Conservation (phyloP, 139 green algal species). For the Volvox africanus region DNA sequence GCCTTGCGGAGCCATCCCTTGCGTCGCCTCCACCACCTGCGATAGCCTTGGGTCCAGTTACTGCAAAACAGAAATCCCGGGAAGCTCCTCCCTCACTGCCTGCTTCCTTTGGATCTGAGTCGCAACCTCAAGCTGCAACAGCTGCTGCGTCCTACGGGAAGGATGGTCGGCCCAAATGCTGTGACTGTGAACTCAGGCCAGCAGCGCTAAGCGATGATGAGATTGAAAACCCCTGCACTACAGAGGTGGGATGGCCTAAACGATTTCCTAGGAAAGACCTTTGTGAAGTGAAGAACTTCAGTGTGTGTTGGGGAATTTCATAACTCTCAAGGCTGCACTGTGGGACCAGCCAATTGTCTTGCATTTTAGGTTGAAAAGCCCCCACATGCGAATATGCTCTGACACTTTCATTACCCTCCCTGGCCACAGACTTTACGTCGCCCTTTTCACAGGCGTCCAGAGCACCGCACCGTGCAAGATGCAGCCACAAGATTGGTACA, state of each 20-base stretch:
- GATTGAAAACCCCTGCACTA: background rate
- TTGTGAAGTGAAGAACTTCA: too few relatives aligned
- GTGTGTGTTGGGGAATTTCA: too few relatives aligned
- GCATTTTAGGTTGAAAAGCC: too few relatives aligned
- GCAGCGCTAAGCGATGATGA: background rate
- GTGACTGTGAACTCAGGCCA: slow-evolving; percentile 32
- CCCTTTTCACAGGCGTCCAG: background rate
- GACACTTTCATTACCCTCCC: too few relatives aligned
- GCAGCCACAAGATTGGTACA: slow-evolving; percentile 53
- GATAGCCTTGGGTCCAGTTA: slow-evolving; percentile 48
- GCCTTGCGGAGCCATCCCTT: background rate
- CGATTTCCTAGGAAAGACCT: too few relatives aligned
- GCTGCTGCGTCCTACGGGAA: background rate
- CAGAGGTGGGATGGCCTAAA: too few relatives aligned
- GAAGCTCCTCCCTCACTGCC: background rate
- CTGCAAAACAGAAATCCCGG: background rate
- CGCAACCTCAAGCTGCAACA: too few relatives aligned
- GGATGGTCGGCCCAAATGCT: background rate
- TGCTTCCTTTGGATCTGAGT: too few relatives aligned
- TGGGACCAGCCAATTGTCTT: too few relatives aligned
- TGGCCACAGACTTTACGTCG: background rate
- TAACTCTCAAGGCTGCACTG: too few relatives aligned
- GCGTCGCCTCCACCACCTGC: slow-evolving; percentile 37
- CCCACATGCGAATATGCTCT: too few relatives aligned
- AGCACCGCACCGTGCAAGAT: background rate